phyloP scores from a whole-genome alignment of 2,329 filamentous ascomycete genomes.

The Neopestalotiopsis sp. region DNA sequence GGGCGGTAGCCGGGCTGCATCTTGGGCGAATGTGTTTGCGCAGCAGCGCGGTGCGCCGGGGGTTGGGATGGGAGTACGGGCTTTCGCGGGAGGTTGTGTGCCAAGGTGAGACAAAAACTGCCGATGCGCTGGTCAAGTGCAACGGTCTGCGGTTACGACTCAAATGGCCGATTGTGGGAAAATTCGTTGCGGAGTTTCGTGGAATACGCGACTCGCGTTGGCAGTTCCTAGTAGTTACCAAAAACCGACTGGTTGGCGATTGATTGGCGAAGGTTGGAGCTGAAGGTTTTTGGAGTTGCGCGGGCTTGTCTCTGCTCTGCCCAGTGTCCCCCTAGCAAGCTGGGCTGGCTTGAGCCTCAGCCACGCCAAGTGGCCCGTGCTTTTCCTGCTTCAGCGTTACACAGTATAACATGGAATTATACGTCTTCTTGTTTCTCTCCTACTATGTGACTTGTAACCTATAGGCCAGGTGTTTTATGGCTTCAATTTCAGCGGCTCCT shows the following conservation, averaged over 20 bases:
- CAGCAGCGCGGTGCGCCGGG: not conserved
- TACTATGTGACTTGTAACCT: too few relatives aligned
- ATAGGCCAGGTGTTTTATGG: too few relatives aligned
- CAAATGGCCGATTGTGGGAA: not conserved
- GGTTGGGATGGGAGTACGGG: not conserved
- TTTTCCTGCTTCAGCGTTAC: too few relatives aligned
- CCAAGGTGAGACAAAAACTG: slow-evolving; percentile 24
- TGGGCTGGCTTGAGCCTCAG: too few relatives aligned
- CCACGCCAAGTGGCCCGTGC: too few relatives aligned
- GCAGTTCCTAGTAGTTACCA: not conserved
- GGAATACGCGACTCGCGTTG: slow-evolving; percentile 12
- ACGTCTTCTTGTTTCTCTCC: too few relatives aligned
- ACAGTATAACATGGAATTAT: too few relatives aligned
- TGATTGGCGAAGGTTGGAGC: slow-evolving; percentile 10
- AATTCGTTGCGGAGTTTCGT: slow-evolving; percentile 1
- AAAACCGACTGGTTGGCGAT: slow-evolving; percentile 2
- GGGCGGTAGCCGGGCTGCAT: slow-evolving; percentile 62
- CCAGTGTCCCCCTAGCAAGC: too few relatives aligned
- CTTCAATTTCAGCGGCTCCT: too few relatives aligned
- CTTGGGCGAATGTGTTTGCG: slow-evolving; percentile 30
- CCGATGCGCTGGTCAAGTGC: slow-evolving; percentile 17
- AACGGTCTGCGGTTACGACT: slow-evolving; percentile 6
- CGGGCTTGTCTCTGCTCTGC: too few relatives aligned
- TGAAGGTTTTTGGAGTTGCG: slow-evolving; percentile 3
- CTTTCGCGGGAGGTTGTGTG: not conserved